phyloP scores from a whole-genome alignment of 257 asterid species.

The Nemophila menziesii region DNA sequence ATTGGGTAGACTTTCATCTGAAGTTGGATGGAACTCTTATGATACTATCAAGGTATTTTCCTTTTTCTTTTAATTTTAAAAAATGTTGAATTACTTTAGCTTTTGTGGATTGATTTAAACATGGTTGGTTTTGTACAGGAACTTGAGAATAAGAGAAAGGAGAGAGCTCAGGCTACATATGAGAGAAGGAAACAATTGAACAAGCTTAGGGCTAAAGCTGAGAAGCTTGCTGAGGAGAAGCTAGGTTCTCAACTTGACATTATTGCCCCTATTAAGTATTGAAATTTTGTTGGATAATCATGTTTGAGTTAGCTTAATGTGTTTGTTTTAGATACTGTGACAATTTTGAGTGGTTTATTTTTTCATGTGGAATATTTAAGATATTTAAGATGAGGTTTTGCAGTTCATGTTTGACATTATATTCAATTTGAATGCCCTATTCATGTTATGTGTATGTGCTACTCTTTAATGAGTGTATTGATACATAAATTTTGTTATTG shows the following conservation, averaged over 20 bases:
- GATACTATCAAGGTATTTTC: constrained; percentile 67
- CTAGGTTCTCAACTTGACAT: constrained; percentile 69
- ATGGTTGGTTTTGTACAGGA: constrained; percentile 31
- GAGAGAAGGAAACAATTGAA: constrained; percentile 79
- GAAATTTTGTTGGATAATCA: constrained; percentile 11
- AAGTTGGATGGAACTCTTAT: constrained; percentile 90
- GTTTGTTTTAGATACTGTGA: too few species aligned
- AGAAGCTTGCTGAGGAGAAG: constrained; percentile 67
- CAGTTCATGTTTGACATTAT: too few species aligned
- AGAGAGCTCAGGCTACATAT: constrained; percentile 57
- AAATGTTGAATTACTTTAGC: neutral
- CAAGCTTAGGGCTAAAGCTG: constrained; percentile 60
- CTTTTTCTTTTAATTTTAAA: neutral
- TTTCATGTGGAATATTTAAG: too few species aligned
- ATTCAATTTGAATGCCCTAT: too few species aligned
- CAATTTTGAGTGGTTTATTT: too few species aligned
- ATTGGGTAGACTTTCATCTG: constrained; percentile 77
- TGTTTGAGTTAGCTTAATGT: too few species aligned
- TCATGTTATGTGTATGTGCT: too few species aligned
- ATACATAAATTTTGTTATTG: too few species aligned
- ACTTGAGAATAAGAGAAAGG: constrained; percentile 86
- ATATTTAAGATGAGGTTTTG: too few species aligned
- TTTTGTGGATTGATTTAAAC: neutral
- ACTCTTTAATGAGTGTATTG: too few species aligned
- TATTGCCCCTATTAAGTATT: constrained; percentile 60